Conservation (phyloP, 2,329 filamentous ascomycete species). For the Monilinia aucupariae region DNA sequence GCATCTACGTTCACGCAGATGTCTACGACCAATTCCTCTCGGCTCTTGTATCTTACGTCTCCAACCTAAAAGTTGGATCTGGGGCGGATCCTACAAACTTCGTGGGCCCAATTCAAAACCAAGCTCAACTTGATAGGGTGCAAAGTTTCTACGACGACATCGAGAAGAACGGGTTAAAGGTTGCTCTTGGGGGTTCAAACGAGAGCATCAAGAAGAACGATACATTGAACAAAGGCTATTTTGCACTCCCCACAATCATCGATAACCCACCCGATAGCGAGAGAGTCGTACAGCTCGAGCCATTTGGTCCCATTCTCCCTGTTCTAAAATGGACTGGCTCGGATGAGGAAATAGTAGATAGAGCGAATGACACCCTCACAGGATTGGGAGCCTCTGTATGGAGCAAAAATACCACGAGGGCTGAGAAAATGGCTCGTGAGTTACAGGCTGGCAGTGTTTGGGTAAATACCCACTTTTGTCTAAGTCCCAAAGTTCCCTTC, state of each 20-base stretch:
- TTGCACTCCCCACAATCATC: conserved; percentile 54
- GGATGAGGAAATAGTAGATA: conserved; percentile 48
- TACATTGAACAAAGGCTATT: conserved; percentile 41
- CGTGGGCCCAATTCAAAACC: conserved; percentile 56
- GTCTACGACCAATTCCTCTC: conserved; percentile 45
- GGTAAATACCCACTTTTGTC: conserved; percentile 51
- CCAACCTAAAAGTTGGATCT: conserved; percentile 39
- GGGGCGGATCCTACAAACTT: conserved; percentile 35
- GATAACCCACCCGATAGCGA: conserved; percentile 51
- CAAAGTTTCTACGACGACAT: conserved; percentile 51
- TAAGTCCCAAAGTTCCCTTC: conserved; percentile 40
- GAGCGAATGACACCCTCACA: conserved; percentile 47
- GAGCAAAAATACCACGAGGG: conserved; percentile 46
- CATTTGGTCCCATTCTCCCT: conserved; percentile 42
- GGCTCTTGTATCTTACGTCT: conserved; percentile 44
- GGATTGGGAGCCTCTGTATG: conserved; percentile 56
- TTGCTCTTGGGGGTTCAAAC: conserved; percentile 39
- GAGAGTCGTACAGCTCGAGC: conserved; percentile 52
- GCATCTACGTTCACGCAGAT: conserved; percentile 54
- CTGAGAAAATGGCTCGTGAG: conserved; percentile 46
- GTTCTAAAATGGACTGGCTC: conserved; percentile 8
- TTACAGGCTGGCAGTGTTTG: conserved; percentile 55
- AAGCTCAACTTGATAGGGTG: conserved; percentile 52
- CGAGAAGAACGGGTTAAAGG: conserved; percentile 46
- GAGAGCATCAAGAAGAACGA: background rate